Conservation (phyloP, 345 rosid genomes). For the Murraya koenigii region DNA sequence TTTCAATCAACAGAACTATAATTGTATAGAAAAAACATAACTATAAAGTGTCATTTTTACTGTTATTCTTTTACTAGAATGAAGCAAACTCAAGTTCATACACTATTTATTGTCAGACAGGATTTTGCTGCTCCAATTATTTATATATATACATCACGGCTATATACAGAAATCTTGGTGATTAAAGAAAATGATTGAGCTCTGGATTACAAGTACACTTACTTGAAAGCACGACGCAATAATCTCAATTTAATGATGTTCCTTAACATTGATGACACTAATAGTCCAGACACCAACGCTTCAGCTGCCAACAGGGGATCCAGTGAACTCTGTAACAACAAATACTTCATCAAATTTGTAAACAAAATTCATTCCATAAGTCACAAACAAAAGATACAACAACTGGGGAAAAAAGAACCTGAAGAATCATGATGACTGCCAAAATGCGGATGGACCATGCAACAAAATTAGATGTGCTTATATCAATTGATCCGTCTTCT, state of each 20-base stretch:
- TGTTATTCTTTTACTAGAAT: not conserved
- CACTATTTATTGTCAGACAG: not conserved
- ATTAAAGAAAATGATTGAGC: constrained; percentile 1
- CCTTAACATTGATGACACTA: constrained; percentile 42
- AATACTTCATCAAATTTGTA: not conserved
- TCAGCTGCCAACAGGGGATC: constrained; percentile 77
- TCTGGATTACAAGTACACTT: constrained; percentile 16
- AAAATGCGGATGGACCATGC: constrained; percentile 75
- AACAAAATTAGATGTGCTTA: constrained; percentile 67
- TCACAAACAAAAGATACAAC: not conserved
- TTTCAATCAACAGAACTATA: not conserved
- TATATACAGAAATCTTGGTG: not conserved
- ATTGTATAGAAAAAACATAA: not conserved
- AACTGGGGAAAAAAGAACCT: constrained; percentile 42
- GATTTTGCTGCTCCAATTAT: not conserved
- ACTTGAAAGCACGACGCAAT: constrained; percentile 51
- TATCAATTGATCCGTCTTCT: constrained; percentile 83
- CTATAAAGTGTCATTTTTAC: not conserved
- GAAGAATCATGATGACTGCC: constrained; percentile 70
- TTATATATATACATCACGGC: not conserved
- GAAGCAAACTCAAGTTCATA: not conserved
- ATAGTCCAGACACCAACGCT: constrained; percentile 51
- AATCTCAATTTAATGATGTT: constrained; percentile 45
- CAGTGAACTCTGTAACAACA: constrained; percentile 62
- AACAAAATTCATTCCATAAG: not conserved